phyloP scores from a whole-genome alignment of 306 rosid species.

The Quercus ilex region DNA sequence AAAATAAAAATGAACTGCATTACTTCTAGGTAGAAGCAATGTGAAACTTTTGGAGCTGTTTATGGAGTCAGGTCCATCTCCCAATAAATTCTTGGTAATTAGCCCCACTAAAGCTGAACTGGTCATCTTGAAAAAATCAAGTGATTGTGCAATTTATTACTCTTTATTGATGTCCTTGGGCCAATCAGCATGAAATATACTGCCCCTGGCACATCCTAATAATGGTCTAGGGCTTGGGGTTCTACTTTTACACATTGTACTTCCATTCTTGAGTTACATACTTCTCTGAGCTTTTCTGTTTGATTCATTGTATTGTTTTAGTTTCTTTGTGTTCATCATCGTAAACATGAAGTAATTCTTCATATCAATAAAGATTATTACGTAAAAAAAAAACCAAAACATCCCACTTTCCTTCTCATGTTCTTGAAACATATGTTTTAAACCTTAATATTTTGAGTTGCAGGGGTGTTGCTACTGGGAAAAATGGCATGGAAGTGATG shows the following conservation, averaged over 20 bases:
- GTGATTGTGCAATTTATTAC: background rate
- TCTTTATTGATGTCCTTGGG: background rate
- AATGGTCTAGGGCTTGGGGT: background rate
- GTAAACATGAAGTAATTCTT: too few species aligned
- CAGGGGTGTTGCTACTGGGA: conserved; percentile 63
- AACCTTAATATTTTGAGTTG: conserved; percentile 22
- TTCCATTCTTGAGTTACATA: too few species aligned
- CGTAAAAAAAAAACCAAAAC: background rate
- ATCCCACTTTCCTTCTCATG: conserved; percentile 7
- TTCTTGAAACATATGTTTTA: conserved; percentile 1
- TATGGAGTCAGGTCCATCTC: background rate
- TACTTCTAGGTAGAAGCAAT: background rate
- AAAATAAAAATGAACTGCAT: background rate
- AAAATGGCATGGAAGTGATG: conserved; percentile 73
- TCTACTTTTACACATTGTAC: too few species aligned
- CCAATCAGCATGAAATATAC: background rate
- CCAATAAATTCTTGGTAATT: background rate
- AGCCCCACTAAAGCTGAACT: background rate
- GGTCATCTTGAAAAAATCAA: background rate
- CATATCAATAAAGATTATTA: too few species aligned
- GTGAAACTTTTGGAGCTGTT: background rate
- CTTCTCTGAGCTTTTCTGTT: too few species aligned
- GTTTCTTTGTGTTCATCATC: too few species aligned
- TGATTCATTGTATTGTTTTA: too few species aligned
- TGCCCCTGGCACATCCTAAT: background rate